Evolutionary conservation across 2,329 filamentous ascomycete genomes (phyloP).

Genomic region (Xylaria hypoxylon): DNA sequence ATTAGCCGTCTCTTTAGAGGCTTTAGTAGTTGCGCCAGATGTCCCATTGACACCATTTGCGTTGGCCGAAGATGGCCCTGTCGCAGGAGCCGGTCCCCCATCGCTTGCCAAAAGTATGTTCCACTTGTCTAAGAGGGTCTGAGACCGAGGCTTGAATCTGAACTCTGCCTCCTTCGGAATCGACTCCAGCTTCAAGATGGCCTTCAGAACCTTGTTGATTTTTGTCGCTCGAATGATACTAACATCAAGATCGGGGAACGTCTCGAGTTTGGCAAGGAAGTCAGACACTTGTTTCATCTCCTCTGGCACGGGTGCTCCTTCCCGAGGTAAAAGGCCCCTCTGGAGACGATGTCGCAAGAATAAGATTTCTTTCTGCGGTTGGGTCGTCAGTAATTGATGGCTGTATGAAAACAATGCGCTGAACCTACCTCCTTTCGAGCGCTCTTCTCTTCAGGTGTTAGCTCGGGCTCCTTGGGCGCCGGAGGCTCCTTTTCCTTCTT

Average conservation of each 20-base stretch:
- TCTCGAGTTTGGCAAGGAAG: constrained; percentile 84
- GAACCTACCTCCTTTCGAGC: constrained; percentile 68
- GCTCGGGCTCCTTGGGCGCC: constrained; percentile 66
- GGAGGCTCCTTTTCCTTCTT: constrained; percentile 66
- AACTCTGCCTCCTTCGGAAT: constrained; percentile 92
- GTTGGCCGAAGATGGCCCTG: constrained; percentile 42
- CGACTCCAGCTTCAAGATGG: constrained; percentile 84
- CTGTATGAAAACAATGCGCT: background rate
- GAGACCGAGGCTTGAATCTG: constrained; percentile 86
- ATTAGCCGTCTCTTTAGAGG: constrained; percentile 47
- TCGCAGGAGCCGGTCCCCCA: constrained; percentile 53
- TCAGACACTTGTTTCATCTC: constrained; percentile 85
- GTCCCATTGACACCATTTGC: constrained; percentile 64
- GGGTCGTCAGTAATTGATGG: constrained; percentile 53
- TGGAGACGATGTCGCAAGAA: constrained; percentile 95
- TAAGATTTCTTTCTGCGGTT: constrained; percentile 78
- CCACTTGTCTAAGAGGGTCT: constrained; percentile 86
- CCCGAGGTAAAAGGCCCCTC: constrained; percentile 88
- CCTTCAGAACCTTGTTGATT: constrained; percentile 98
- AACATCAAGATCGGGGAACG: constrained; percentile 81
- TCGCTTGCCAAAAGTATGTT: constrained; percentile 81
- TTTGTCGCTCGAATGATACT: constrained; percentile 91
- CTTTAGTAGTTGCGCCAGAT: constrained; percentile 47
- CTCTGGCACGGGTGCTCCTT: constrained; percentile 85
- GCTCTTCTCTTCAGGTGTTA: constrained; percentile 68